These are phyloP conservation scores for Serendipita sp. DNA, from an alignment of 768 basidiomycete species.

Conservation along the genomic window DNA sequence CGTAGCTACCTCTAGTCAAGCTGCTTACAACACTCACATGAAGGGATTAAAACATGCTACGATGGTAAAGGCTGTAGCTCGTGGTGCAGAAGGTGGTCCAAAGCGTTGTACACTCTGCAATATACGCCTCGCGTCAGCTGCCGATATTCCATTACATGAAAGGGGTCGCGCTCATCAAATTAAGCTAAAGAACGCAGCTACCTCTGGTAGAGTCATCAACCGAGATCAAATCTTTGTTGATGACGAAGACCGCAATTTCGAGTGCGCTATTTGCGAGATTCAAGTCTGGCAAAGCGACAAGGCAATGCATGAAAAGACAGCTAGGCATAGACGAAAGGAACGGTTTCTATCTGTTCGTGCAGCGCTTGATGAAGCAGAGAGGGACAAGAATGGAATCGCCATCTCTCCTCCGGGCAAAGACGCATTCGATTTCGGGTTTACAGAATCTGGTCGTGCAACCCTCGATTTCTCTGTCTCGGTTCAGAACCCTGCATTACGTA, in stretches of 20 bases:
- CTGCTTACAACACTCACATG: neutral
- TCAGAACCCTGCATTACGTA: neutral
- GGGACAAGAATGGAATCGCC: conserved; percentile 36
- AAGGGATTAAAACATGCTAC: neutral
- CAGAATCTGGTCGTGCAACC: conserved; percentile 16
- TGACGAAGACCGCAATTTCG: neutral
- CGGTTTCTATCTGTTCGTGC: conserved; percentile 26
- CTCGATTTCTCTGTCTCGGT: conserved; percentile 1
- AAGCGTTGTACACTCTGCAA: conserved; percentile 2
- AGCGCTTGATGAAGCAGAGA: conserved; percentile 36
- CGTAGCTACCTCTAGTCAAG: neutral
- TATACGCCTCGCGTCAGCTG: neutral
- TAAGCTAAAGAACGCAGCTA: neutral
- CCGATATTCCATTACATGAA: neutral
- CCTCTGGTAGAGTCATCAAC: neutral
- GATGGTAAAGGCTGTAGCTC: neutral
- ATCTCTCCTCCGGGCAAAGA: conserved; percentile 20
- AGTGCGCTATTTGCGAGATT: conserved; percentile 3
- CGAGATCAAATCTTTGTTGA: neutral
- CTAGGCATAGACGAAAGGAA: conserved; percentile 25
- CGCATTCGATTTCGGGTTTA: conserved; percentile 34
- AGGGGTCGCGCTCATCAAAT: neutral
- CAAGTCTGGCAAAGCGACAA: neutral
- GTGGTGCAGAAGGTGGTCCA: neutral
- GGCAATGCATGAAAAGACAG: neutral